A percentile compares a stretch with the other conserved stretches of the same genome.
phyloP scores from a whole-genome alignment of 2,329 filamentous ascomycete species.

The Fusarium miscanthi region DNA sequence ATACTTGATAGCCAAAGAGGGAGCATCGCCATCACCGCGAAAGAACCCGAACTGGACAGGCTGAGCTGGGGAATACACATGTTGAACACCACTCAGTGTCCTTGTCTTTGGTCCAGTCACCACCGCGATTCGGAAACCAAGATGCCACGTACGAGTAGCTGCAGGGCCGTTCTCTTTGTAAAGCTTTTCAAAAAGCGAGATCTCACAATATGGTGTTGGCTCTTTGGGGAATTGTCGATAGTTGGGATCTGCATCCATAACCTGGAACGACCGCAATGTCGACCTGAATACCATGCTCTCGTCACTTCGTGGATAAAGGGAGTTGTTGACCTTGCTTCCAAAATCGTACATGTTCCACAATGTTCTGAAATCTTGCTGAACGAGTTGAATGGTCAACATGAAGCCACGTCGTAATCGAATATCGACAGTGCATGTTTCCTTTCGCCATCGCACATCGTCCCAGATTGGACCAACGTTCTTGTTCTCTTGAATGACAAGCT shows the following conservation, averaged over 20 bases:
- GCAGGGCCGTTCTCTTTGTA: constrained; percentile 76
- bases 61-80: constrained; percentile 71
- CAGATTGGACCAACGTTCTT: constrained; percentile 77
- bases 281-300: constrained; percentile 77
- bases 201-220: constrained; percentile 74
- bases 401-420: constrained; percentile 82
- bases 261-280: constrained; percentile 80
- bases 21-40: constrained; percentile 75
- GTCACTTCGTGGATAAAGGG: constrained; percentile 74
- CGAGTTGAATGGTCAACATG: constrained; percentile 75
- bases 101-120: constrained; percentile 82
- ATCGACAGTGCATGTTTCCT: constrained; percentile 72
- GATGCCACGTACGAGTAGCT: constrained; percentile 77
- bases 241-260: constrained; percentile 78
- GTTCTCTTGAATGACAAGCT: constrained; percentile 77
- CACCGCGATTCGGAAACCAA: constrained; percentile 81
- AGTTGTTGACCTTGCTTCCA: constrained; percentile 78
- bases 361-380: constrained; percentile 80
- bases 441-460: constrained; percentile 85
- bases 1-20: constrained; percentile 77
- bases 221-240: constrained; percentile 81
- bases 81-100: constrained; percentile 80
- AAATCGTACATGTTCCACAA: constrained; percentile 89
- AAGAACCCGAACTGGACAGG: constrained; percentile 84
- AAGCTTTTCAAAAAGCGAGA: constrained; percentile 80